A percentile compares a stretch with the other conserved stretches of the same genome.
These are phyloP conservation scores for Globisporangium abappressorium DNA, from an alignment of 352 stramenopile genomes.

Conservation along the genomic window DNA sequence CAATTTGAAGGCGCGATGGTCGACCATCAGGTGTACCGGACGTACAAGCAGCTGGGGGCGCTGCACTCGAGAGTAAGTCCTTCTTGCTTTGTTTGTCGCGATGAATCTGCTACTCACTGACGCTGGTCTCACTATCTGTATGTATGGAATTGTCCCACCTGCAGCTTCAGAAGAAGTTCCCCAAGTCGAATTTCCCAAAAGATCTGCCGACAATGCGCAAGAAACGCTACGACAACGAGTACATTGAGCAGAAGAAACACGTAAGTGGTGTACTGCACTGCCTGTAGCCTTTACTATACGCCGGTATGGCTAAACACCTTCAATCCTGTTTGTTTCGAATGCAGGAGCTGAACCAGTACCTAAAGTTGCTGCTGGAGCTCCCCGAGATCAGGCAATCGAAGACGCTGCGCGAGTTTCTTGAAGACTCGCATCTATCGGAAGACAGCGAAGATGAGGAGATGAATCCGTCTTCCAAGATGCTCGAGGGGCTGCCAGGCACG, in stretches of 20 bases:
- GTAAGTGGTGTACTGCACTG: conserved; percentile 7
- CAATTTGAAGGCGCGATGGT: conserved; percentile 38
- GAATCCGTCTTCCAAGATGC: conserved; percentile 33
- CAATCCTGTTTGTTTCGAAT: not conserved
- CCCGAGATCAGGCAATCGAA: conserved; percentile 53
- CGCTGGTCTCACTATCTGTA: not conserved
- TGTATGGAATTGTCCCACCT: not conserved
- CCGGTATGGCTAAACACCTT: not conserved
- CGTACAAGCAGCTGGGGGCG: conserved; percentile 60
- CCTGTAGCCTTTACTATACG: not conserved
- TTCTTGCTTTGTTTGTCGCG: not conserved
- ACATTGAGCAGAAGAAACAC: conserved; percentile 70
- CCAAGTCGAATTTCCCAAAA: conserved; percentile 59
- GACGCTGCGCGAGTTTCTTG: conserved; percentile 57
- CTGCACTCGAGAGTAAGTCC: conserved; percentile 44
- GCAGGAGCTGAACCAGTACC: conserved; percentile 56
- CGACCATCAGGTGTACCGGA: conserved; percentile 56
- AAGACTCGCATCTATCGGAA: conserved; percentile 47
- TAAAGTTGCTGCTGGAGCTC: conserved; percentile 48
- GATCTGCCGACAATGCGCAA: conserved; percentile 63
- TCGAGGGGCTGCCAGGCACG: conserved; percentile 56
- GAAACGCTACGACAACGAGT: conserved; percentile 71
- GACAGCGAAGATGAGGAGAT: conserved; percentile 57
- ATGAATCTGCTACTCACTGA: not conserved
- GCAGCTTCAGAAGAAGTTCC: conserved; percentile 72